Evolutionary conservation across 2,329 filamentous ascomycete genomes (phyloP).

Genomic region (Fusarium buharicum): DNA sequence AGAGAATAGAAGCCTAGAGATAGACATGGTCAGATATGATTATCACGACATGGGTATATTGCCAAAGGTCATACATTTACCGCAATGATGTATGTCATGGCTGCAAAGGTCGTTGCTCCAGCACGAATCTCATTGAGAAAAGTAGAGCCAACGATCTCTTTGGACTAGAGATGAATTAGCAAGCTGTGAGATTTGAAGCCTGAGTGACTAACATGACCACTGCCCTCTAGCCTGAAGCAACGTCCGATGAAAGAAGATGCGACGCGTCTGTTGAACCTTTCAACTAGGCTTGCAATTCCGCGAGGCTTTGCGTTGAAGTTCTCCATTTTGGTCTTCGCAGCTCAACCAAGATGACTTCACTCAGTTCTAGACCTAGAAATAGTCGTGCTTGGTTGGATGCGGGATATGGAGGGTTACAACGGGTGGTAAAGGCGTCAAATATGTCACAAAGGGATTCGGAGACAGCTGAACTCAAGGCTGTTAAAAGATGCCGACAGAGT

Average conservation of each 20-base stretch:
- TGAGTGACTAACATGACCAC: conserved; percentile 24
- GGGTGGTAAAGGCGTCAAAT: not conserved
- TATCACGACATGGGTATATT: no score
- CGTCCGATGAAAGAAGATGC: conserved; percentile 25
- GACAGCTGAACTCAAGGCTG: not conserved
- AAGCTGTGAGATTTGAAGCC: not conserved
- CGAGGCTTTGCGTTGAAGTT: not conserved
- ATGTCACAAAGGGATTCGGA: not conserved
- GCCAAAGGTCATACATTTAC: conserved; percentile 33
- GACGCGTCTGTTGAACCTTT: conserved; percentile 14
- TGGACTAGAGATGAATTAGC: conserved; percentile 29
- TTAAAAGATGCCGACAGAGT: not conserved
- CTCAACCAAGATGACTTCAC: not conserved
- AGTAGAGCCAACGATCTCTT: conserved; percentile 64
- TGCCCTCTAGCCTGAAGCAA: conserved; percentile 32
- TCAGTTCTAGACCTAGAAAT: no score
- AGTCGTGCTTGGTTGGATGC: not conserved
- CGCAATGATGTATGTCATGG: conserved; percentile 44
- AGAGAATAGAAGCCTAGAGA: conserved; percentile 25
- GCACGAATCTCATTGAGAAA: conserved; percentile 72
- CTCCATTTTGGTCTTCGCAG: conserved; percentile 14
- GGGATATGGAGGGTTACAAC: not conserved
- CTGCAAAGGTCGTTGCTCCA: conserved; percentile 64
- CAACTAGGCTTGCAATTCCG: not conserved
- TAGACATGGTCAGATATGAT: not conserved